These are phyloP conservation scores for Agrocybe chaxingu DNA, from an alignment of 768 basidiomycete genomes.

Conservation along the genomic window DNA sequence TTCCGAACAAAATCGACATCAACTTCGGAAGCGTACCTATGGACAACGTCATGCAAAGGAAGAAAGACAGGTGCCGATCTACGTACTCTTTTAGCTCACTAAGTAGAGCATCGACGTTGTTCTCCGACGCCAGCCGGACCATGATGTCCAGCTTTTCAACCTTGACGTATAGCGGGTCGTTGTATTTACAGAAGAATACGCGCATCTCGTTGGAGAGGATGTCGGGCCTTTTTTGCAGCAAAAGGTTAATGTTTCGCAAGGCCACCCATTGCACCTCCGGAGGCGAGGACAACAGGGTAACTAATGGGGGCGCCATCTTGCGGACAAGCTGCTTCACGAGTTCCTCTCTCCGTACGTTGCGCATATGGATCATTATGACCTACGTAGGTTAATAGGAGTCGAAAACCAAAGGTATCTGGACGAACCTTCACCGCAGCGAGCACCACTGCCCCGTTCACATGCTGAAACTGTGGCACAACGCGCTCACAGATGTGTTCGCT, in stretches of 20 bases:
- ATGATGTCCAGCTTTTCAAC: slow-evolving; percentile 98
- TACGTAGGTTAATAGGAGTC: slow-evolving; percentile 23
- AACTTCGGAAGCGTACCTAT: slow-evolving; percentile 92
- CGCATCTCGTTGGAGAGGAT: slow-evolving; percentile 95
- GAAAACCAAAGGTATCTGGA: neutral
- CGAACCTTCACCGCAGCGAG: slow-evolving; percentile 91
- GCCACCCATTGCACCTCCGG: slow-evolving; percentile 99
- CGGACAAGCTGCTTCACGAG: slow-evolving; percentile 81
- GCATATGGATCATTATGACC: slow-evolving; percentile 99
- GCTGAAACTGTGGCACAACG: slow-evolving; percentile 97
- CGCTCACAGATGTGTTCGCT: slow-evolving; percentile 99
- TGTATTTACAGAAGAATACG: slow-evolving; percentile 99
- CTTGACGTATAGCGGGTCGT: slow-evolving; percentile 98
- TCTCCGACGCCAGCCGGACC: slow-evolving; percentile 87
- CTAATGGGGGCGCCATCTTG: slow-evolving; percentile 97
- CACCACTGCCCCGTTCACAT: slow-evolving; percentile 93
- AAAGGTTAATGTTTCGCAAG: slow-evolving; percentile 91
- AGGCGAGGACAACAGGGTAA: slow-evolving; percentile 93
- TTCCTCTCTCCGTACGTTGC: slow-evolving; percentile 75
- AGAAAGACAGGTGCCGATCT: slow-evolving; percentile 6
- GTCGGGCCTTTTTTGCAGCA: slow-evolving; percentile 90
- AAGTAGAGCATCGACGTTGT: slow-evolving; percentile 90
- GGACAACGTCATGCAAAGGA: neutral
- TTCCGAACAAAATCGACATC: slow-evolving; percentile 98
- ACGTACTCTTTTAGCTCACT: slow-evolving; percentile 94